These are phyloP conservation scores for Mariannaea elegans DNA, from an alignment of 2,329 filamentous ascomycete genomes.

Conservation along the genomic window DNA sequence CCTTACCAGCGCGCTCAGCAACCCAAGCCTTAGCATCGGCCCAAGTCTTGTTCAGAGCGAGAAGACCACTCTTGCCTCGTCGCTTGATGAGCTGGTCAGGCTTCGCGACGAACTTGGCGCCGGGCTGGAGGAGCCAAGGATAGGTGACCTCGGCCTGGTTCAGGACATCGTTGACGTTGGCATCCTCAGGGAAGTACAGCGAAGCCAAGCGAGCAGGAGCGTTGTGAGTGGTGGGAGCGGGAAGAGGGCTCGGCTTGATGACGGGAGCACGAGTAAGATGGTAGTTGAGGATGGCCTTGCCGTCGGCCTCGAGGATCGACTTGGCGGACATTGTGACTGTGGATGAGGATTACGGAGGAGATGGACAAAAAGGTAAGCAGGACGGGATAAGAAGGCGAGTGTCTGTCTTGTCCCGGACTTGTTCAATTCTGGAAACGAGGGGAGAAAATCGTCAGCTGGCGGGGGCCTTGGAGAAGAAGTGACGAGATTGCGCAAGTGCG, in stretches of 20 bases:
- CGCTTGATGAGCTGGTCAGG: slow-evolving; percentile 99
- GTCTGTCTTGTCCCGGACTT: slow-evolving; percentile 36
- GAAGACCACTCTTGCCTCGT: slow-evolving; percentile 96
- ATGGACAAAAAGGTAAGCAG: slow-evolving; percentile 16
- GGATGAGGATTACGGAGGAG: slow-evolving; percentile 35
- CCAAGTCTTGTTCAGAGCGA: slow-evolving; percentile 98
- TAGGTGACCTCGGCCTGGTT: slow-evolving; percentile 96
- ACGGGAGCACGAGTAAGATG: slow-evolving; percentile 96
- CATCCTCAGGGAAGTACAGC: slow-evolving; percentile 91
- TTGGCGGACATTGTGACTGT: slow-evolving; percentile 69
- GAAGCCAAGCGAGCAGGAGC: slow-evolving; percentile 88
- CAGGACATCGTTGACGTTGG: slow-evolving; percentile 82
- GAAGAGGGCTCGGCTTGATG: slow-evolving; percentile 97
- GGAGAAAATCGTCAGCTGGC: slow-evolving; percentile 27
- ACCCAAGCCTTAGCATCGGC: slow-evolving; percentile 93
- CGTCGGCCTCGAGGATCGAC: slow-evolving; percentile 97
- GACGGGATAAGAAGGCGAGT: slow-evolving; percentile 38
- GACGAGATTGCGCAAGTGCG: slow-evolving; percentile 30
- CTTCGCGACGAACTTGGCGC: slow-evolving; percentile 96
- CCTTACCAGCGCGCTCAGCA: slow-evolving; percentile 89
- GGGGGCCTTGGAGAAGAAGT: slow-evolving; percentile 6
- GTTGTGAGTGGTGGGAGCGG: slow-evolving; percentile 86
- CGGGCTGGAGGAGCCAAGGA: slow-evolving; percentile 88
- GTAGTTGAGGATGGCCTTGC: slow-evolving; percentile 99
- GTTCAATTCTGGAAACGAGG: slow-evolving; percentile 36